Evolutionary conservation across 2,329 filamentous ascomycete genomes (phyloP).

Genomic region (Madurella mycetomatis): DNA sequence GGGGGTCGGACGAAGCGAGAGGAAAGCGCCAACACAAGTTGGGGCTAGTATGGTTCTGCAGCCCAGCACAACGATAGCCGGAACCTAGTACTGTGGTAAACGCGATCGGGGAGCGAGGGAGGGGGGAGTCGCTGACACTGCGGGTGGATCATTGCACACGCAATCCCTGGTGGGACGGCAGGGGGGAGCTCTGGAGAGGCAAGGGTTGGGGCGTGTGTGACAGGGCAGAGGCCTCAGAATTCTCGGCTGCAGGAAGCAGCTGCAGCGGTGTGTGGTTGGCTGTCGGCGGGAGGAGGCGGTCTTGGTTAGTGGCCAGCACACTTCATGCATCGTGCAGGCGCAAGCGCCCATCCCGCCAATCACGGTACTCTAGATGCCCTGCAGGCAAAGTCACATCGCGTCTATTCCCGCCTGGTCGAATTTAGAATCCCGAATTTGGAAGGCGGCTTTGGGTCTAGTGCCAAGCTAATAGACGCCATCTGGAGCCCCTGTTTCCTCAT

Average conservation of each 20-base stretch:
- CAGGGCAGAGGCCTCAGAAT: background rate
- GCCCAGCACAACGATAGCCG: no score
- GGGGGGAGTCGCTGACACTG: background rate
- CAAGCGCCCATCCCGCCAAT: constrained; percentile 36
- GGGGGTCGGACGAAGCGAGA: background rate
- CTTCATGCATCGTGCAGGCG: constrained; percentile 28
- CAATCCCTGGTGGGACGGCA: background rate
- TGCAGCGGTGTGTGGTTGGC: constrained; percentile 14
- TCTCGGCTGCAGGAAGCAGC: background rate
- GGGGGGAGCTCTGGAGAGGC: background rate
- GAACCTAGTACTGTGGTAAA: no score
- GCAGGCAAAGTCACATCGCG: constrained; percentile 27
- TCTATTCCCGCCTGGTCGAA: constrained; percentile 21
- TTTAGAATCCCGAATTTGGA: constrained; percentile 16
- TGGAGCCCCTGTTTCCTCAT: background rate
- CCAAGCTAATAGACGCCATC: background rate
- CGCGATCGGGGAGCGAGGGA: background rate
- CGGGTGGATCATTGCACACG: background rate
- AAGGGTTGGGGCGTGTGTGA: background rate
- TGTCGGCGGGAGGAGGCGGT: constrained; percentile 5
- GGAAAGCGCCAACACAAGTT: constrained; percentile 12
- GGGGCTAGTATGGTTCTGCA: background rate
- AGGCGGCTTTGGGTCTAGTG: background rate
- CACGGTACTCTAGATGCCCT: constrained; percentile 8
- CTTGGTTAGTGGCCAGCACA: constrained; percentile 18